Base-by-base conservation (phyloP, 352 stramenopile genomes). In the Pythium volutum region DNA sequence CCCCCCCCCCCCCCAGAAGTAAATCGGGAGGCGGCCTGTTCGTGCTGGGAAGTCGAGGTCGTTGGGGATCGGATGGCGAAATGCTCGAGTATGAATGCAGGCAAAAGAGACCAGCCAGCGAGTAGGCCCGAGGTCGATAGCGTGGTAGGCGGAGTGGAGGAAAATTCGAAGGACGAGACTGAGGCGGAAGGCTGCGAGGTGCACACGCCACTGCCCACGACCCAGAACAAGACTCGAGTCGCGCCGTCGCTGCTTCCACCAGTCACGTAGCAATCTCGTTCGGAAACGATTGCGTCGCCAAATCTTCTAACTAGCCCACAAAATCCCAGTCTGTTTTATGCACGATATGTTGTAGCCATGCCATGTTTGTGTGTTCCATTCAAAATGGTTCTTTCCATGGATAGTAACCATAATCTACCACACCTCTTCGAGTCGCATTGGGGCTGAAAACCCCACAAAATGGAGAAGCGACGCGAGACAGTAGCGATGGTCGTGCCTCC, bases 401-500 rank as follows among this genome's bases (percentile, higher is more conserved):
- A 25, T 18, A 22, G 9, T 12, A n/a, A 38, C 23, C 26, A 22
- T 52, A 48, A 25, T 18, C 27, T 48, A 12, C n/a, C n/a, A 25
- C 42, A 29, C 42, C 22, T 48, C n/a, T 15, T 27, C 42, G 20
- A 15, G 12, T 38, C 33, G 36, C 9, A 43, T 22, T n/a, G 7
- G 12, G 12, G 33, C 12, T 12, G 7, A 38, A 12, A 7, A 22
- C n/a, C 5, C 43, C 12, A 6, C 43, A 49, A 49, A 31, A 52
- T 52, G 47, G 57, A 58, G 0, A 53, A 48, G 46, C 56, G 46
- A 1, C 42, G 41, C n/a, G n/a, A n/a, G n/a, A n/a, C 41, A 43
- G 15, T 7, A 43, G 14, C 36, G 10, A 36, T 11, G 31, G n/a
- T 43, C 11, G 22, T 16, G 18, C 27, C 27, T 7, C 42, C 41